These are phyloP conservation scores for Colletotrichum falcatum DNA, from an alignment of 2,329 filamentous ascomycete genomes.

Conservation along the genomic window DNA sequence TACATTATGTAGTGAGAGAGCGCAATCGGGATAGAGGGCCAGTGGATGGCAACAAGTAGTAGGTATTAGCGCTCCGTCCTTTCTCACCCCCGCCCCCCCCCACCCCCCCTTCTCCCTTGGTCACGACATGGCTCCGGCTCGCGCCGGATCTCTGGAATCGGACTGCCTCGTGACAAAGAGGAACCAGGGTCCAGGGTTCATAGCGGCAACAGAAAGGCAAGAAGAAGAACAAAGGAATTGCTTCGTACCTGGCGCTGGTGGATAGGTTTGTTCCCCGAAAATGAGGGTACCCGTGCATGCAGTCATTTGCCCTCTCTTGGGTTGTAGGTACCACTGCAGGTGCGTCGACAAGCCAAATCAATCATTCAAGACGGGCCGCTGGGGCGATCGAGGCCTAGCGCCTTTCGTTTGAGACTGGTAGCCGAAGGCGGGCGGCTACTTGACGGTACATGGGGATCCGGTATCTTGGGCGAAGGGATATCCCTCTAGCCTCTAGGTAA, in stretches of 20 bases:
- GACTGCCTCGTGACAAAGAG: slow-evolving; percentile 34
- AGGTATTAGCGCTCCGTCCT: not conserved
- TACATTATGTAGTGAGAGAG: not conserved
- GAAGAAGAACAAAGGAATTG: slow-evolving; percentile 24
- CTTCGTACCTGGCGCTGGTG: slow-evolving; percentile 11
- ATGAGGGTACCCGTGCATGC: not conserved
- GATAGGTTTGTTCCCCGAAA: not conserved
- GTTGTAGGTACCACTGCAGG: not conserved
- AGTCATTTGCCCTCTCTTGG: not conserved
- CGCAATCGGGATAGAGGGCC: not conserved
- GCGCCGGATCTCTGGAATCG: slow-evolving; percentile 26
- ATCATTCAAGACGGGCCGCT: slow-evolving; percentile 9
- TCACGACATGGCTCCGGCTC: slow-evolving; percentile 22
- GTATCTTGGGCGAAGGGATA: not conserved
- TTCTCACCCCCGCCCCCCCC: not conserved
- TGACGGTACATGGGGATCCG: not conserved
- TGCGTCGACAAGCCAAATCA: slow-evolving; percentile 17
- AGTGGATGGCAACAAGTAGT: not conserved
- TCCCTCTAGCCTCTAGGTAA: not conserved
- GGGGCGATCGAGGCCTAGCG: not conserved
- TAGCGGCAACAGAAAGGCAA: slow-evolving; percentile 14
- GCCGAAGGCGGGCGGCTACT: slow-evolving; percentile 10
- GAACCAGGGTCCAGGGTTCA: slow-evolving; percentile 8
- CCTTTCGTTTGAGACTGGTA: slow-evolving; percentile 1
- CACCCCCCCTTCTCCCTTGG: slow-evolving; percentile 1